Base-by-base conservation (phyloP, 306 rosid genomes). In the Acacia melanoxylon region DNA sequence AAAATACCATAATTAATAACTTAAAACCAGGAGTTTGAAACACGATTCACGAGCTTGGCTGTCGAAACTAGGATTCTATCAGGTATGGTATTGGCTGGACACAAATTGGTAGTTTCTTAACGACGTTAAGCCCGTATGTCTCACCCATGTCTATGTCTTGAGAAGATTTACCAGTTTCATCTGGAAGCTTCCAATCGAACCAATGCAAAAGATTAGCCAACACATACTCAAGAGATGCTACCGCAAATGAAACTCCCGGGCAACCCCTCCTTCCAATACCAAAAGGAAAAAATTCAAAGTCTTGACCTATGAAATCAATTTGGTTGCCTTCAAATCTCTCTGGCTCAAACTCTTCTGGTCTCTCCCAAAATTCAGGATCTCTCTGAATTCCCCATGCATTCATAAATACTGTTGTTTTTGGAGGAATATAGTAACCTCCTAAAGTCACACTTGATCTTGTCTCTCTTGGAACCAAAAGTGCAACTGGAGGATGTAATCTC, bases 401-500 rank as follows among this genome's bases (percentile, higher is more conserved):
- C 12, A 91, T 8, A 17, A 52, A 17, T 0, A 87, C 78, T 0
- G 1, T 59, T 12, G 91, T 86, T 75, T 67, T 74, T 0, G 76
- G 42, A 0, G 78, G 88, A 77, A 85, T 73, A 4, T 76, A 29
- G 35, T 79, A 88, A 2, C 86, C 86, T 25, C 75, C 74, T 1
- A 88, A 8, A 5, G 84, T 76, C 0, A 62, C 76, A 19, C 20
- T 29, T 0, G 6, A 49, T 4, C 15, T 5, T 79, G 90, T 78
- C 79, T 72, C 68, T 31, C 87, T 62, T 29, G 88, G 86, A 2
- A 59, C 29, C 45, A 71, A n/a, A 1, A 86, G 72, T 44, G 88
- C 87, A 22, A 2, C 22, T 0, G 92, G 84, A 10, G 91, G 85
- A 29, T 84, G 94, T 2, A 87, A 54, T 15, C 91, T 86, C 2